A percentile compares a stretch with the other conserved stretches of the same genome.
Evolutionary conservation across 805 yeast species (phyloP).

Genomic region (Suhomyces sp.): DNA sequence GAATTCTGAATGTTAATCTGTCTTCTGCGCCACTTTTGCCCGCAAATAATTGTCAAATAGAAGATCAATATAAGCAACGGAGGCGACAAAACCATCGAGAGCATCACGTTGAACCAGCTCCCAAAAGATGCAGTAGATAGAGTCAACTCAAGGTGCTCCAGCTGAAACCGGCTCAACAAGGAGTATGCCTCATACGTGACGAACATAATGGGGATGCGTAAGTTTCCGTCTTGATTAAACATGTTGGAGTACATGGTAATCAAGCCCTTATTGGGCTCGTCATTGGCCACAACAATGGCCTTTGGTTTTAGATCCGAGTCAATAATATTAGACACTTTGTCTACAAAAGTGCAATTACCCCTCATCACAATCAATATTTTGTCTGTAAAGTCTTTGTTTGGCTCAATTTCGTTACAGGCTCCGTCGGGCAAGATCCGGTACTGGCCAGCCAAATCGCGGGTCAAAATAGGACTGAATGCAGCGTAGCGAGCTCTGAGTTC

Average conservation of each 20-base stretch:
- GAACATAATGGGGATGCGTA: constrained; percentile 51
- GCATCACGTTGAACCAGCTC: constrained; percentile 35
- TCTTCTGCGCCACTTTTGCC: constrained; percentile 26
- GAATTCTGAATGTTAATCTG: constrained; percentile 27
- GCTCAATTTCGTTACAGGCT: constrained; percentile 25
- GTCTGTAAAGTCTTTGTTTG: constrained; percentile 16
- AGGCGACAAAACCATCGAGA: constrained; percentile 43
- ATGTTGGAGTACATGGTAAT: constrained; percentile 54
- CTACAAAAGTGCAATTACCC: constrained; percentile 42
- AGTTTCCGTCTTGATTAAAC: constrained; percentile 36
- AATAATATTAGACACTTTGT: constrained; percentile 47
- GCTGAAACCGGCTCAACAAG: constrained; percentile 8
- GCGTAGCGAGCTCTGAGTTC: constrained; percentile 37
- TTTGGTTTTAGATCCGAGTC: constrained; percentile 32
- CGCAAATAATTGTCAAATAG: constrained; percentile 28
- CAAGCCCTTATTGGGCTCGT: constrained; percentile 43
- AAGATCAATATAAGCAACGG: constrained; percentile 37
- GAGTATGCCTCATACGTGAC: constrained; percentile 44
- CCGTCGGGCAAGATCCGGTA: constrained; percentile 25
- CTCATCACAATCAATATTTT: constrained; percentile 29
- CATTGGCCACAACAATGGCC: constrained; percentile 57
- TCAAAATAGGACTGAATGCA: constrained; percentile 38
- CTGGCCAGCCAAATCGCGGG: constrained; percentile 19
- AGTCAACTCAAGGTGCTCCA: constrained; percentile 11
- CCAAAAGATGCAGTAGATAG: constrained; percentile 36